Evolutionary conservation across 2,329 filamentous ascomycete species (phyloP).

Genomic region (Pseudogymnoascus sp.): DNA sequence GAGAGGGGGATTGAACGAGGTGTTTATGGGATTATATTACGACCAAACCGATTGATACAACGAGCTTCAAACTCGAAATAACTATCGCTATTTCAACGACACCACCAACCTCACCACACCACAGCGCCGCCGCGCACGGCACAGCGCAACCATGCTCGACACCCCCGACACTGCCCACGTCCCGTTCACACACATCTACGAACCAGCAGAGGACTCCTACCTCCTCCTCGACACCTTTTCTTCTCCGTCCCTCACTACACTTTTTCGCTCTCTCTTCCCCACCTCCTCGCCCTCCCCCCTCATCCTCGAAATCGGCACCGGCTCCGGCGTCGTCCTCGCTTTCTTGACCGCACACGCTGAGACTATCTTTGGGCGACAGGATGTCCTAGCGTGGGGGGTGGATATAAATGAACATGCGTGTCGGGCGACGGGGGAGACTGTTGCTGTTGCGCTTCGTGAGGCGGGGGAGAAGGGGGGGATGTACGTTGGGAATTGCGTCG

Average conservation of each 20-base stretch:
- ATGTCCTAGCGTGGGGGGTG: slow-evolving; percentile 64
- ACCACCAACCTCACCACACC: neutral
- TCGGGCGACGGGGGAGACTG: slow-evolving; percentile 62
- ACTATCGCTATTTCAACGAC: too few species aligned
- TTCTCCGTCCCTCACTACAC: slow-evolving; percentile 55
- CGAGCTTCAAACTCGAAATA: too few species aligned
- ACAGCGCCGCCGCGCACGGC: neutral
- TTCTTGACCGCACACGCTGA: slow-evolving; percentile 72
- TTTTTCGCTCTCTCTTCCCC: slow-evolving; percentile 58
- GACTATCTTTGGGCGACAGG: slow-evolving; percentile 60
- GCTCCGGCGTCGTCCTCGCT: slow-evolving; percentile 87
- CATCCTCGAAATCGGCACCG: slow-evolving; percentile 78
- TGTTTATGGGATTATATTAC: neutral
- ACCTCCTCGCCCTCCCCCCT: slow-evolving; percentile 43
- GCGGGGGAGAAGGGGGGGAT: slow-evolving; percentile 29
- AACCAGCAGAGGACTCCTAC: slow-evolving; percentile 93
- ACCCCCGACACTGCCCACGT: slow-evolving; percentile 93
- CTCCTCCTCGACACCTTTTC: slow-evolving; percentile 88
- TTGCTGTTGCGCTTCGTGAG: slow-evolving; percentile 39
- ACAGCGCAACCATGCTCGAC: slow-evolving; percentile 59
- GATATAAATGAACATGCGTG: slow-evolving; percentile 86
- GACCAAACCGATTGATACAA: neutral
- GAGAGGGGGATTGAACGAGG: neutral
- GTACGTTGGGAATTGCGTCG: slow-evolving; percentile 59
- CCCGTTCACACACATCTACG: slow-evolving; percentile 79